A percentile compares a stretch with the other conserved stretches of the same genome.
Evolutionary conservation across 768 basidiomycete genomes (phyloP).

Genomic region (Xerocomus potaroensis): DNA sequence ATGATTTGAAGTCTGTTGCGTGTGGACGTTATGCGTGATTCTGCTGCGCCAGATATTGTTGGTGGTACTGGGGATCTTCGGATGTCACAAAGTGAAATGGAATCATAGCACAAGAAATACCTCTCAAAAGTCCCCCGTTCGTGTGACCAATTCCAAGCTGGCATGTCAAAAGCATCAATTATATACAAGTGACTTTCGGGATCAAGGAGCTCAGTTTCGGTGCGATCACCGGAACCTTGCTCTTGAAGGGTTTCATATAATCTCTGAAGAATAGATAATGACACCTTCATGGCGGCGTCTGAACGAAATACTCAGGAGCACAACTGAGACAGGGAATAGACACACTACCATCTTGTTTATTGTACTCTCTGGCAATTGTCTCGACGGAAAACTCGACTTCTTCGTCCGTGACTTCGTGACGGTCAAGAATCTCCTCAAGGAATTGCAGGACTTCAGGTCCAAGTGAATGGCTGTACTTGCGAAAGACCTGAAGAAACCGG

Average conservation of each 20-base stretch:
- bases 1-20: constrained; percentile 88
- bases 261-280: constrained; percentile 57
- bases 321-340: neutral
- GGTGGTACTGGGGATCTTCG: constrained; percentile 45
- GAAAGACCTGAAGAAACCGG: constrained; percentile 55
- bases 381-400: constrained; percentile 75
- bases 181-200: constrained; percentile 79
- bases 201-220: constrained; percentile 65
- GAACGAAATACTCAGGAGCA: constrained; percentile 2
- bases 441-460: constrained; percentile 73
- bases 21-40: constrained; percentile 72
- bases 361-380: constrained; percentile 80
- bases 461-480: constrained; percentile 84
- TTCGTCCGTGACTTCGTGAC: constrained; percentile 65
- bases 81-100: constrained; percentile 5
- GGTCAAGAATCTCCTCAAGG: constrained; percentile 64
- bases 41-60: constrained; percentile 78
- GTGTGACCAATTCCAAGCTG: constrained; percentile 84
- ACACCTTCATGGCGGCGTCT: constrained; percentile 85
- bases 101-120: constrained; percentile 38
- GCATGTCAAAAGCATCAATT: constrained; percentile 94
- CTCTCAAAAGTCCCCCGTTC: constrained; percentile 86
- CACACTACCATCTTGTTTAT: constrained; percentile 75
- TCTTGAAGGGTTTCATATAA: constrained; percentile 75
- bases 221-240: constrained; percentile 43